phyloP scores from a whole-genome alignment of 2,329 filamentous ascomycete species.

The Hymenoscyphus fraxineus region DNA sequence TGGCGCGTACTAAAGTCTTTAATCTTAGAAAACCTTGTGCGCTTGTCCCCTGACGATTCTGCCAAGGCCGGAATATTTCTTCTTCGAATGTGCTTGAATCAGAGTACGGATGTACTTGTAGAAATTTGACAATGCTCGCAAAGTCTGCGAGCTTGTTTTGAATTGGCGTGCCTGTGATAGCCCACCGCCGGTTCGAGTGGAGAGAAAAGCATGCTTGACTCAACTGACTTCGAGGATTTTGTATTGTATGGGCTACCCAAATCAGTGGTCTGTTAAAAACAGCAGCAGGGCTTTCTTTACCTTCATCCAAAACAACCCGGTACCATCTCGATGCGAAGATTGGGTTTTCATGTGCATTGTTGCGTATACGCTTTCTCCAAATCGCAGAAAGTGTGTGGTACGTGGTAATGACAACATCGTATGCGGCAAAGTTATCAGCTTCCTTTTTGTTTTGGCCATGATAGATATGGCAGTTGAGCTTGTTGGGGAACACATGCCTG shows the following conservation, averaged over 20 bases:
- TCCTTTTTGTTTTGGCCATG: conserved; percentile 17
- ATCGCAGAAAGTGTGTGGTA: conserved; percentile 42
- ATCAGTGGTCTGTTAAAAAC: background rate
- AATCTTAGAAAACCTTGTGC: conserved; percentile 11
- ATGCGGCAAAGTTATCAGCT: background rate
- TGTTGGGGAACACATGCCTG: background rate
- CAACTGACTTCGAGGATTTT: conserved; percentile 44
- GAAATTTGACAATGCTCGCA: conserved; percentile 32
- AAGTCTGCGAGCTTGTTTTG: conserved; percentile 34
- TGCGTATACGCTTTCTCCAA: conserved; percentile 8
- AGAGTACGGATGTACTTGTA: conserved; percentile 19
- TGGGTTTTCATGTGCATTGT: background rate
- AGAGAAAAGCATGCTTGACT: conserved; percentile 43
- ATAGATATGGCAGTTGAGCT: conserved; percentile 7
- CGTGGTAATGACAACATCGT: conserved; percentile 45
- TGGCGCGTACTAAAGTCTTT: conserved; percentile 3
- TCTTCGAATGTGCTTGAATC: conserved; percentile 18
- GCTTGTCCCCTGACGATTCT: background rate
- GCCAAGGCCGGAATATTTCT: conserved; percentile 33
- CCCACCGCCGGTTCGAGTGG: conserved; percentile 39
- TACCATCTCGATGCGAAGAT: conserved; percentile 41
- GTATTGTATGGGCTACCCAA: conserved; percentile 46
- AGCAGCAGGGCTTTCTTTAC: conserved; percentile 27
- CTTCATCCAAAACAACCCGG: conserved; percentile 44
- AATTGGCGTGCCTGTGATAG: conserved; percentile 30